Evolutionary conservation across 176 grass and related monocot species (phyloP).

Genomic region (Chloris gayana): DNA sequence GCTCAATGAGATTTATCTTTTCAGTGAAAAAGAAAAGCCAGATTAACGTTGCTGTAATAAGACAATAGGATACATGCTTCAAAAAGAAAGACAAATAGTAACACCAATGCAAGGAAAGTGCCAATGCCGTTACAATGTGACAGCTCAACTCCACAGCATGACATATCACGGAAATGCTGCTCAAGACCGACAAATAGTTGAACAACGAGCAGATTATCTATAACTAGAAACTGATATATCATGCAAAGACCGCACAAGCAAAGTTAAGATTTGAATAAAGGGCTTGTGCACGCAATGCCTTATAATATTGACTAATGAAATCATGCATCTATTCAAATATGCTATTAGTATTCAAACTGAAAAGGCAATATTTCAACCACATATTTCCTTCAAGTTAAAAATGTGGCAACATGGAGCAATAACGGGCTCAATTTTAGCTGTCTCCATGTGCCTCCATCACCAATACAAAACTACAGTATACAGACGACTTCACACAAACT

Average conservation of each 20-base stretch:
- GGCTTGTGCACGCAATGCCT: neutral
- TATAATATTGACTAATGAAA: neutral
- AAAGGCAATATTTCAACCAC: neutral
- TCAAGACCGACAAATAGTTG: constrained; percentile 2
- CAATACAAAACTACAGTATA: neutral
- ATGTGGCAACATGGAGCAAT: neutral
- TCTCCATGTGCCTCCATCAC: neutral
- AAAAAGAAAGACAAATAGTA: neutral
- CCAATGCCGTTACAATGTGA: neutral
- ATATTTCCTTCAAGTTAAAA: neutral
- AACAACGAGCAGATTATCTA: neutral
- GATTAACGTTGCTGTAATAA: neutral
- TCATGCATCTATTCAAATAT: neutral
- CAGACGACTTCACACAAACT: neutral
- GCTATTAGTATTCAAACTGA: constrained; percentile 4
- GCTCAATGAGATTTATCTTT: neutral
- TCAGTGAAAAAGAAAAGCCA: neutral
- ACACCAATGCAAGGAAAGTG: neutral
- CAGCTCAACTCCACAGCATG: constrained; percentile 12
- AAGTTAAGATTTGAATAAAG: neutral
- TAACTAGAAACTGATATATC: neutral
- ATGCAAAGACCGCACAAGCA: neutral
- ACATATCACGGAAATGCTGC: neutral
- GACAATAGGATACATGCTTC: neutral
- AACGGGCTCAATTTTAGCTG: neutral